phyloP scores from a whole-genome alignment of 306 rosid species.

The Quercus dentata region DNA sequence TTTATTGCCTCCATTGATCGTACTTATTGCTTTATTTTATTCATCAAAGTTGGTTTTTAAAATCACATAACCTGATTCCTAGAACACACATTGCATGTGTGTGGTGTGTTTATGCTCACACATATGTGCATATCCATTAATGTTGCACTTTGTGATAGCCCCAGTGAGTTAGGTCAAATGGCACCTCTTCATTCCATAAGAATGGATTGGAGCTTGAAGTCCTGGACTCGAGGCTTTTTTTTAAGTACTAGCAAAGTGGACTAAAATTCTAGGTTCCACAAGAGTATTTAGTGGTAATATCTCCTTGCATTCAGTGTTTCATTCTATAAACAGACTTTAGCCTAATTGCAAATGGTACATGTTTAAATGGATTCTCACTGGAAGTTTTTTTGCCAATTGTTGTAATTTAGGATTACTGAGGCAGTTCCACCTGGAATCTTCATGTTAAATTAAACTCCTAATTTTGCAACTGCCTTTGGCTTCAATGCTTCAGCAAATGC shows the following conservation, averaged over 20 bases:
- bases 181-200: background rate
- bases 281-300: background rate
- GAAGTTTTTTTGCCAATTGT: background rate
- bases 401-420: background rate
- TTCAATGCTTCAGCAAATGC: background rate
- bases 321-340: background rate
- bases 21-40: constrained; percentile 10
- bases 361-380: background rate
- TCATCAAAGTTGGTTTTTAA: background rate
- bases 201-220: background rate
- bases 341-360: background rate
- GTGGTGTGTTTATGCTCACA: background rate
- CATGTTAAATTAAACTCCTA: background rate
- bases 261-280: background rate
- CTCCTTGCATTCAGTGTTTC: background rate
- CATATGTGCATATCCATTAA: too few relatives aligned
- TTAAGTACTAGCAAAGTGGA: background rate
- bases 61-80: background rate
- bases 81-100: background rate
- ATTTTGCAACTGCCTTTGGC: background rate
- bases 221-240: background rate
- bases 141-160: background rate
- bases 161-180: background rate
- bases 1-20: background rate
- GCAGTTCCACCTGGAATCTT: background rate